Conservation (phyloP, 108 stramenopile species). For the Discostella pseudostelligera region DNA sequence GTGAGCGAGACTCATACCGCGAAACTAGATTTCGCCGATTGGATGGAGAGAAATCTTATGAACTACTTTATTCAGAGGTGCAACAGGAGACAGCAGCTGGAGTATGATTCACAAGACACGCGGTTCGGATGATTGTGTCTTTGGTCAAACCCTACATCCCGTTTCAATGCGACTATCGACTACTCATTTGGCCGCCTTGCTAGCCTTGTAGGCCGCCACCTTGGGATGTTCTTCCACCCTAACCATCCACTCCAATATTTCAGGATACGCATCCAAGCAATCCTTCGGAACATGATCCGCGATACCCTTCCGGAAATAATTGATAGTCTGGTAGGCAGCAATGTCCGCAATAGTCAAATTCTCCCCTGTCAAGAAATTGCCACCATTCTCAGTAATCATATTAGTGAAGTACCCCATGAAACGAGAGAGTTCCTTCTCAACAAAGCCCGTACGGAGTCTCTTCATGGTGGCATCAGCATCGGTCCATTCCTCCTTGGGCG, state of each 20-base stretch:
- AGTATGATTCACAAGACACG: neutral
- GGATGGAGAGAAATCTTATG: constrained; percentile 45
- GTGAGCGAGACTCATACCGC: constrained; percentile 63
- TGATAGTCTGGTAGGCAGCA: constrained; percentile 37
- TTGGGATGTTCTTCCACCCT: constrained; percentile 36
- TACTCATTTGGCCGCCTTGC: constrained; percentile 15
- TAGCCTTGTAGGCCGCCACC: constrained; percentile 47
- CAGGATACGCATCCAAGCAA: constrained; percentile 50
- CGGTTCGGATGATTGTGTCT: too few species aligned
- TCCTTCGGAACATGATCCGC: constrained; percentile 61
- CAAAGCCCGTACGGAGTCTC: constrained; percentile 46
- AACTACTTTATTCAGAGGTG: constrained; percentile 17
- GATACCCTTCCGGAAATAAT: constrained; percentile 50
- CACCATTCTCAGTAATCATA: constrained; percentile 47
- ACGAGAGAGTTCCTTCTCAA: constrained; percentile 53
- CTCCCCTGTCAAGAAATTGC: constrained; percentile 30
- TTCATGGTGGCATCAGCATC: constrained; percentile 53
- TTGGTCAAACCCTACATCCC: too few species aligned
- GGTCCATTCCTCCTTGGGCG: constrained; percentile 47
- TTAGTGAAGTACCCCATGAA: constrained; percentile 42
- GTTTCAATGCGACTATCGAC: neutral
- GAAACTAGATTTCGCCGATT: constrained; percentile 39
- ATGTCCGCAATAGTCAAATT: constrained; percentile 76
- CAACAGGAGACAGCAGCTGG: neutral
- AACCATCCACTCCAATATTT: constrained; percentile 43